These are phyloP conservation scores for Bryopsis sp. DNA, from an alignment of 139 green algal species.

Conservation along the genomic window DNA sequence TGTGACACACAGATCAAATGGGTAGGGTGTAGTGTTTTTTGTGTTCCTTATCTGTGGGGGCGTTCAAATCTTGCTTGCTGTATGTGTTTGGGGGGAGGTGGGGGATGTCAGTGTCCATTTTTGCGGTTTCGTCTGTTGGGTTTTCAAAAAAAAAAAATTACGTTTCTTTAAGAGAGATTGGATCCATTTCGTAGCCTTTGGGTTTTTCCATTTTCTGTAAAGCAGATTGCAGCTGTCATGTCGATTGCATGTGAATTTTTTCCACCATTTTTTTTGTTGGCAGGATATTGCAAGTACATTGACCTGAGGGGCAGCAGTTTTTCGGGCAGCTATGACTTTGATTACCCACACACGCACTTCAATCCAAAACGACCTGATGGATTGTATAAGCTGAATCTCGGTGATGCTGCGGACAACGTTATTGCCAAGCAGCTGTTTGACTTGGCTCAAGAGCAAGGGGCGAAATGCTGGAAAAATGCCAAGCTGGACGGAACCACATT, in stretches of 20 bases:
- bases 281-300: constrained; percentile 6
- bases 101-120: too few relatives aligned
- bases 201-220: too few relatives aligned
- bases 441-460: constrained; percentile 14
- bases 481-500: background rate
- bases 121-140: too few relatives aligned
- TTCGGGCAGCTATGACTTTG: background rate
- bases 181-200: too few relatives aligned
- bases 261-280: background rate
- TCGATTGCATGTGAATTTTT: background rate
- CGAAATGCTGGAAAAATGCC: background rate
- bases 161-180: too few relatives aligned
- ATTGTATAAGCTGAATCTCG: constrained; percentile 6
- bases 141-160: too few relatives aligned
- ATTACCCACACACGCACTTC: background rate
- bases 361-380: constrained; percentile 2
- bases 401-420: background rate
- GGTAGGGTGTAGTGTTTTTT: too few relatives aligned
- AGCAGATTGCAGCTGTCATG: too few relatives aligned
- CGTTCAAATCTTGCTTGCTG: too few relatives aligned
- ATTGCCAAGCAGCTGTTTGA: constrained; percentile 11
- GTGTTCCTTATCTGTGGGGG: too few relatives aligned
- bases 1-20: too few relatives aligned
- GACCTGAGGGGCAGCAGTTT: constrained; percentile 18
- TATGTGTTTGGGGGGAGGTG: too few relatives aligned